Evolutionary conservation across 1,139 yeast species (phyloP).

Genomic region (Saccharomyces pastorianus): DNA sequence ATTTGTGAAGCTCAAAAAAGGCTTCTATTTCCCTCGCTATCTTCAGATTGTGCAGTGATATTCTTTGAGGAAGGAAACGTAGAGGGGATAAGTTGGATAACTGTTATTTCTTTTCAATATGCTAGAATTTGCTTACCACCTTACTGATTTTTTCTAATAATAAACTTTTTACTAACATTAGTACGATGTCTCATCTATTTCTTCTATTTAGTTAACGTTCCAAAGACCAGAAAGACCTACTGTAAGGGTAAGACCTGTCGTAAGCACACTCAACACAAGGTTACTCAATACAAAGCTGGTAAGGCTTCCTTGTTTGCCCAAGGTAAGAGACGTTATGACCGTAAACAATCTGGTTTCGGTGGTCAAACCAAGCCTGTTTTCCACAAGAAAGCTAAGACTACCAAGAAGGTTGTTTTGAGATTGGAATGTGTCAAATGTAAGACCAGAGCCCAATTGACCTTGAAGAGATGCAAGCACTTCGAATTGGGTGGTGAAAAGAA

Average conservation of each 20-base stretch:
- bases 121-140: neutral
- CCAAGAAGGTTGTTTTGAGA: slow-evolving; percentile 99
- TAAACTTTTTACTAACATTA: slow-evolving; percentile 10
- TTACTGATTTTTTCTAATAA: neutral
- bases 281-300: slow-evolving; percentile 99
- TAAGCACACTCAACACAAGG: slow-evolving; percentile 99
- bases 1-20: neutral
- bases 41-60: neutral
- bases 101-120: too few relatives aligned
- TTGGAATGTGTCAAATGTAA: slow-evolving; percentile 98
- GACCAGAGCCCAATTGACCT: slow-evolving; percentile 96
- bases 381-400: slow-evolving; percentile 99
- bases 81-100: neutral
- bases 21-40: neutral
- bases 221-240: slow-evolving; percentile 99
- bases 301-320: slow-evolving; percentile 98
- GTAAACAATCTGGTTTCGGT: slow-evolving; percentile 99
- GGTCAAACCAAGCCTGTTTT: slow-evolving; percentile 99
- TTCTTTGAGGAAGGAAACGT: neutral
- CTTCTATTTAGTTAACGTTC: slow-evolving; percentile 78
- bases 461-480: slow-evolving; percentile 99
- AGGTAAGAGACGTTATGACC: slow-evolving; percentile 99
- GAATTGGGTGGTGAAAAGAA: slow-evolving; percentile 99
- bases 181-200: neutral
- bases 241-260: slow-evolving; percentile 99